These are phyloP conservation scores for Stephania cephalantha DNA, from an alignment of 164 flowering plant genomes.

Conservation along the genomic window DNA sequence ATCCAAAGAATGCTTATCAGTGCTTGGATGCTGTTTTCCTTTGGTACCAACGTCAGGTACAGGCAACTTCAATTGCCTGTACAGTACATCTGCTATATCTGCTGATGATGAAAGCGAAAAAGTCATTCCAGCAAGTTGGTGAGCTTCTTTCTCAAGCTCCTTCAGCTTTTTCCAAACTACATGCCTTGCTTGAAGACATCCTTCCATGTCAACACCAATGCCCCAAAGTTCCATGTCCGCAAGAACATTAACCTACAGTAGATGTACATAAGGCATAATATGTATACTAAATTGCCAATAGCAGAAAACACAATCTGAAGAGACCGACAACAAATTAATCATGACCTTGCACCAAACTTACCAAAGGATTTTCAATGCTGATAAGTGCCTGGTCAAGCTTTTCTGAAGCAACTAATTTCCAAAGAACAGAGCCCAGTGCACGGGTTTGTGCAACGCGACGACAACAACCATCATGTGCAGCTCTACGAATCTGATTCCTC, in stretches of 20 bases:
- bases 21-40: conserved; percentile 91
- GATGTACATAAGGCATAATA: neutral
- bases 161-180: conserved; percentile 57
- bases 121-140: conserved; percentile 69
- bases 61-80: conserved; percentile 74
- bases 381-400: conserved; percentile 56
- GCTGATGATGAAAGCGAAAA: conserved; percentile 77
- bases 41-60: conserved; percentile 60
- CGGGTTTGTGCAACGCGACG: conserved; percentile 83
- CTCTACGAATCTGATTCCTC: conserved; percentile 94
- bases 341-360: conserved; percentile 23
- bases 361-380: conserved; percentile 72
- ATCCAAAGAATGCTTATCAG: conserved; percentile 90
- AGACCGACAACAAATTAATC: neutral
- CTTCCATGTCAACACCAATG: conserved; percentile 93
- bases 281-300: neutral
- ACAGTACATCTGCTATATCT: conserved; percentile 86
- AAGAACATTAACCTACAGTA: conserved; percentile 69
- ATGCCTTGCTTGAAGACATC: conserved; percentile 69
- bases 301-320: neutral
- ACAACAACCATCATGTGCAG: conserved; percentile 98
- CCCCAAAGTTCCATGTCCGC: conserved; percentile 97
- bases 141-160: conserved; percentile 81
- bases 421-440: conserved; percentile 64
- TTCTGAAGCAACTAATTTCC: conserved; percentile 81